Percentiles rank a stretch among this genome's conserved stretches.
Conservation (phyloP, 2,329 filamentous ascomycete species). For the Fusarium papillatum region DNA sequence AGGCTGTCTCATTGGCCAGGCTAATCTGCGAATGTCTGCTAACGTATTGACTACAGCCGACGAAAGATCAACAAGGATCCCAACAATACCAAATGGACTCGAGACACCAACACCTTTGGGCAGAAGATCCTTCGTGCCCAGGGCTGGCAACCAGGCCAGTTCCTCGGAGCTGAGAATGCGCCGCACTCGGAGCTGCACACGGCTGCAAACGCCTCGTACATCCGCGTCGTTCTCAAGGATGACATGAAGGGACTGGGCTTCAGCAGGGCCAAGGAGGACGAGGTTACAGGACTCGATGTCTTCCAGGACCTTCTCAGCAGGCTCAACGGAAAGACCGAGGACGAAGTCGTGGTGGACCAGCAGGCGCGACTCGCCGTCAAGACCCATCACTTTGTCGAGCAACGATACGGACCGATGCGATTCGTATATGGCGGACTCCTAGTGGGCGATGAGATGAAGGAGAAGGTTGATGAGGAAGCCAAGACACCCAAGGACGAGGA, state of each 20-base stretch:
- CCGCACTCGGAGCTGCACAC: constrained; percentile 83
- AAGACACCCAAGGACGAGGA: constrained; percentile 33
- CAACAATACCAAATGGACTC: constrained; percentile 95
- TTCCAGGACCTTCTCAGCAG: constrained; percentile 90
- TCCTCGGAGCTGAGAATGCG: constrained; percentile 83
- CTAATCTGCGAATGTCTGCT: constrained; percentile 1
- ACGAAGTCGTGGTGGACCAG: constrained; percentile 78
- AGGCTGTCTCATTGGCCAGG: neutral
- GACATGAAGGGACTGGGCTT: constrained; percentile 93
- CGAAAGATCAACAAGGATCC: constrained; percentile 89
- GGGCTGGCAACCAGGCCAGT: constrained; percentile 90
- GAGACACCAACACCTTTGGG: constrained; percentile 85
- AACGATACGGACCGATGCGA: constrained; percentile 83
- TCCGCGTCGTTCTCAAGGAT: constrained; percentile 88
- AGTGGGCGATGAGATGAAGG: constrained; percentile 69
- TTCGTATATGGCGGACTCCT: constrained; percentile 90
- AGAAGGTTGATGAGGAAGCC: constrained; percentile 40
- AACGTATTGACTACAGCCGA: constrained; percentile 43
- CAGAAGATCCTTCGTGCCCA: constrained; percentile 90
- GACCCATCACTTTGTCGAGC: constrained; percentile 79
- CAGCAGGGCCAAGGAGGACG: constrained; percentile 79
- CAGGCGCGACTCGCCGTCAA: constrained; percentile 77
- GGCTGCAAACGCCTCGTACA: constrained; percentile 85
- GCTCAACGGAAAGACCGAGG: constrained; percentile 88
- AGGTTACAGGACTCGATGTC: constrained; percentile 87